Evolutionary conservation across 495 filamentous ascomycete species (phyloP).

Genomic region (Lepraria neglecta): DNA sequence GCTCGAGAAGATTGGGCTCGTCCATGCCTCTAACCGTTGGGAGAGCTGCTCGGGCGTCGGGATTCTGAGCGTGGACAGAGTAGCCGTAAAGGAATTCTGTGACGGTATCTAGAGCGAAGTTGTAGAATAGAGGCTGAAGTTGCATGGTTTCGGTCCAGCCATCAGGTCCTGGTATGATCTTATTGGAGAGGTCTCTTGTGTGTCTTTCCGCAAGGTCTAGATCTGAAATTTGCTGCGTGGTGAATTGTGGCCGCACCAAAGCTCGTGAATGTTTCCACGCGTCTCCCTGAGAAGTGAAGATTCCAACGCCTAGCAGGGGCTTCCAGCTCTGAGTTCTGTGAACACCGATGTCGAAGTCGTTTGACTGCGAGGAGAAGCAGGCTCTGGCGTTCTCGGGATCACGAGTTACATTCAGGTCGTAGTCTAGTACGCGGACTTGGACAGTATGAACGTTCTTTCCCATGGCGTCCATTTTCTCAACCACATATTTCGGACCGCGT

Average conservation of each 20-base stretch:
- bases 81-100: conserved; percentile 26
- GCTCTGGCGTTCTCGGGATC: conserved; percentile 52
- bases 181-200: conserved; percentile 41
- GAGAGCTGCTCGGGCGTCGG: conserved; percentile 13
- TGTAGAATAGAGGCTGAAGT: conserved; percentile 40
- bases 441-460: conserved; percentile 19
- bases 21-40: conserved; percentile 13
- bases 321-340: conserved; percentile 34
- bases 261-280: conserved; percentile 49
- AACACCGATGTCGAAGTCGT: conserved; percentile 44
- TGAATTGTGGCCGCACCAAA: conserved; percentile 52
- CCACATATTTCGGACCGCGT: conserved; percentile 19
- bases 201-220: conserved; percentile 48
- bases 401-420: conserved; percentile 33
- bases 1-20: conserved; percentile 19
- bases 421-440: conserved; percentile 16
- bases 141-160: conserved; percentile 41
- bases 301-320: conserved; percentile 42
- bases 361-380: conserved; percentile 49
- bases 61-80: conserved; percentile 21
- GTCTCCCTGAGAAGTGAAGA: conserved; percentile 47
- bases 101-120: conserved; percentile 21
- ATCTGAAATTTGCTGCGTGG: conserved; percentile 46
- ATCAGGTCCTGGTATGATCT: conserved; percentile 32
- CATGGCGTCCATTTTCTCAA: conserved; percentile 15